Conservation (phyloP, 2,329 filamentous ascomycete genomes). For the Neocatenulostroma microsporum region DNA sequence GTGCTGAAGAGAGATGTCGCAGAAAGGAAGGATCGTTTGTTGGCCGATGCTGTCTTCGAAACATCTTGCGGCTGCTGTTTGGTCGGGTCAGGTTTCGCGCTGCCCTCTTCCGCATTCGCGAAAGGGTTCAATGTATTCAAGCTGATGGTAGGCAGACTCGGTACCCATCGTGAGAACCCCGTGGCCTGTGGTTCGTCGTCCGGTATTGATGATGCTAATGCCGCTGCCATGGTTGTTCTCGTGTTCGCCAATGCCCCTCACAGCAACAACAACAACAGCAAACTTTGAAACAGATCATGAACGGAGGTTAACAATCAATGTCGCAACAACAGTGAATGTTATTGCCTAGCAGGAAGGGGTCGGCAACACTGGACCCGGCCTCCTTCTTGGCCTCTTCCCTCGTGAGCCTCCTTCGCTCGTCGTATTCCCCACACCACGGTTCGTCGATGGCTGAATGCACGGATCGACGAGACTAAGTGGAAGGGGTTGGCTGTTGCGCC, state of each 20-base stretch:
- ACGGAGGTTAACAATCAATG: neutral
- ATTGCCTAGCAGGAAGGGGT: too few species aligned
- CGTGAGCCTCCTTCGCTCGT: too few species aligned
- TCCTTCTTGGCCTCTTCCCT: too few species aligned
- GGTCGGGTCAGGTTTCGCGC: slow-evolving; percentile 6
- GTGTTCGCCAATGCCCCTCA: too few species aligned
- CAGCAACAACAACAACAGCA: slow-evolving; percentile 2
- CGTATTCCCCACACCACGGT: too few species aligned
- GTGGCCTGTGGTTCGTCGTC: slow-evolving; percentile 8
- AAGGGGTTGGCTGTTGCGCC: too few species aligned
- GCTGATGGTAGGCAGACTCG: slow-evolving; percentile 21
- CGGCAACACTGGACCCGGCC: too few species aligned
- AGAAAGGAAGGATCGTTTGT: slow-evolving; percentile 17
- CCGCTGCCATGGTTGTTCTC: slow-evolving; percentile 12
- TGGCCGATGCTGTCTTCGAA: slow-evolving; percentile 4
- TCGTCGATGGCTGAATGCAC: too few species aligned
- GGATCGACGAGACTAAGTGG: too few species aligned
- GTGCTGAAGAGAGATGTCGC: slow-evolving; percentile 10
- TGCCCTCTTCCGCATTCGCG: slow-evolving; percentile 7
- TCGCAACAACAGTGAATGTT: too few species aligned
- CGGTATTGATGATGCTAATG: slow-evolving; percentile 8
- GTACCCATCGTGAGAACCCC: slow-evolving; percentile 23
- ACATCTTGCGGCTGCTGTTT: slow-evolving; percentile 6
- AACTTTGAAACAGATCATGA: neutral
- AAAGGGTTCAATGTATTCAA: slow-evolving; percentile 26